These are phyloP conservation scores for Fraxinus quadrangulata DNA, from an alignment of 257 asterid species.

Conservation along the genomic window DNA sequence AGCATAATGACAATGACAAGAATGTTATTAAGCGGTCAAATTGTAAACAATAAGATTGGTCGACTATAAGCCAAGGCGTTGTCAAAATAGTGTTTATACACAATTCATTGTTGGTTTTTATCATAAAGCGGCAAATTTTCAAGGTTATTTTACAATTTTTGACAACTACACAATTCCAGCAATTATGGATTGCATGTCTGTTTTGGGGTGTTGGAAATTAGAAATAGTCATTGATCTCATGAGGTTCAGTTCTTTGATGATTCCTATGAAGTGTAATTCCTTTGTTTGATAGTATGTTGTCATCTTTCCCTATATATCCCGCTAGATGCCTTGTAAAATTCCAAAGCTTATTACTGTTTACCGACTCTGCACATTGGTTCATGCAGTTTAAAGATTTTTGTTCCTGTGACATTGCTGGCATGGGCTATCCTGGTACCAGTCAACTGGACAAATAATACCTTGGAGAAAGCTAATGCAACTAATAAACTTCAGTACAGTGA, in stretches of 20 bases:
- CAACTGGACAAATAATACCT: conserved; percentile 87
- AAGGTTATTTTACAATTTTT: not conserved
- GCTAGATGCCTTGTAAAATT: not conserved
- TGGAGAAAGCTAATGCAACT: conserved; percentile 47
- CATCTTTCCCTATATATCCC: not conserved
- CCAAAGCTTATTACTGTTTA: not conserved
- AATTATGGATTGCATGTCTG: not conserved
- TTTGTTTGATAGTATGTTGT: not conserved
- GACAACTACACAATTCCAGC: not conserved
- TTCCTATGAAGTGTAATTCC: not conserved
- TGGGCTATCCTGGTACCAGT: conserved; percentile 91
- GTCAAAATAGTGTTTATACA: not conserved
- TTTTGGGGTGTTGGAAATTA: not conserved
- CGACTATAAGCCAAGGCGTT: not conserved
- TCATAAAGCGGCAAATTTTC: not conserved
- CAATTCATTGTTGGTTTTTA: not conserved
- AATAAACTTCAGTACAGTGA: conserved; percentile 52
- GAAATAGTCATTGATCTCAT: not conserved
- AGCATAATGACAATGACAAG: not conserved
- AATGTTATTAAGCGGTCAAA: not conserved
- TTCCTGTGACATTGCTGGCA: conserved; percentile 74
- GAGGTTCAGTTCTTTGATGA: conserved; percentile 6
- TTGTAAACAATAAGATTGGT: not conserved
- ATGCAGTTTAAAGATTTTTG: conserved; percentile 87
- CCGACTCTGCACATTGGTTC: conserved; percentile 26